Base-by-base conservation (phyloP, 106 monocot genomes). In the Triglochin maritima region DNA sequence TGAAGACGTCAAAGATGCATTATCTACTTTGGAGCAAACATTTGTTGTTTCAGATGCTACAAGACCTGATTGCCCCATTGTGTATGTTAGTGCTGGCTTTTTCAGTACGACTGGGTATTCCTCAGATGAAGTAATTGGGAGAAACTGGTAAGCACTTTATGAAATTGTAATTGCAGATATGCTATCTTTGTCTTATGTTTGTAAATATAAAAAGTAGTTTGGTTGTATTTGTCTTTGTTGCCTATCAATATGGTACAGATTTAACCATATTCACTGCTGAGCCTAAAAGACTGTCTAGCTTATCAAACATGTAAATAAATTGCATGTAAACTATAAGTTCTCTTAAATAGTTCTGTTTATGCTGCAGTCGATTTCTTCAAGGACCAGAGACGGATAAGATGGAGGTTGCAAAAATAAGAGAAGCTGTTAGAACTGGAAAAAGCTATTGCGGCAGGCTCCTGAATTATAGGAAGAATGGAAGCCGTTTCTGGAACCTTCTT, bases 1-100 rank as follows among this genome's bases (percentile, higher is more conserved):
- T 17, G 81, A 85, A 54, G 95, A 90, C 43, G 81, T 95, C 9
- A 90, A 85, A 68, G 90, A 86, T 74, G 90, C 87, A 55, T 75
- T 96, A 29, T 83, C 95, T 41, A 76, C 74, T 11, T 77, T 96
- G 41, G 81, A 90, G 71, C 95, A 96, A 62, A 86, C 95, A 3
- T 96, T 96, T 79, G 90, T 96, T 17, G 90, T 96, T 16, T 88
- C 95, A 17, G 90, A 96, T 82, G 95, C 95, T 46, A 91, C 81
- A 3, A 80, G 47, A 60, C 87, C 85, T n/a, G 95, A 96, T 74
- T 86, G 80, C 78, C 95, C 95, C 3, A 91, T 96, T 54, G 64
- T 88, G 80, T 96, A 96, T 68, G 90, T 87, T 11, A 96, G 95
- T 64, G 69, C 76, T 59, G 90, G 95, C 9, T 96, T 96, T 64